A percentile compares a stretch with the other conserved stretches of the same genome.
Conservation (phyloP, 345 rosid genomes). For the Schrenkiella parvula region DNA sequence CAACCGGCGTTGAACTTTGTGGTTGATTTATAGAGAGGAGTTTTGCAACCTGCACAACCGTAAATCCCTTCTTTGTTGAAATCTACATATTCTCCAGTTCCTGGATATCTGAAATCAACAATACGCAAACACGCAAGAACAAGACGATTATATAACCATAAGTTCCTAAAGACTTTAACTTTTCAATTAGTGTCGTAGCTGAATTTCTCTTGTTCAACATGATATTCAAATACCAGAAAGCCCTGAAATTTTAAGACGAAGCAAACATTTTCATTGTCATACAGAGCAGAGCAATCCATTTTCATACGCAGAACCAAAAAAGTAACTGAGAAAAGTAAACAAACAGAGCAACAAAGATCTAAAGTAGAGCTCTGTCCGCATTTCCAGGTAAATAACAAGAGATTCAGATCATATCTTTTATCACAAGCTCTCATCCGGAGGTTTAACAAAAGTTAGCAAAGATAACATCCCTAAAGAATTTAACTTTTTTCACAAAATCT, state of each 20-base stretch:
- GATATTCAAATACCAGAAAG: background rate
- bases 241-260: background rate
- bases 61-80: conserved; percentile 60
- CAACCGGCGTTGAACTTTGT: conserved; percentile 77
- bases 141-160: background rate
- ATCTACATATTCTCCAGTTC: conserved; percentile 71
- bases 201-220: background rate
- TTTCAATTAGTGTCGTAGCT: background rate
- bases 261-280: no score
- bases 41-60: conserved; percentile 71
- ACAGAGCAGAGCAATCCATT: no score
- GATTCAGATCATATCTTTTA: no score
- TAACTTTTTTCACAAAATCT: no score
- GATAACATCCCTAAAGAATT: no score
- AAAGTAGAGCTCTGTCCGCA: no score
- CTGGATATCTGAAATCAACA: conserved; percentile 48
- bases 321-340: no score
- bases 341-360: no score
- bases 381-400: no score
- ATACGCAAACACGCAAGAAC: background rate
- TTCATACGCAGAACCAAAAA: no score
- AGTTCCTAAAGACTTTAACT: background rate
- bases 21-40: conserved; percentile 71
- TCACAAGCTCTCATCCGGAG: no score
- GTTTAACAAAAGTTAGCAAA: no score